Percentiles rank a stretch among this genome's conserved stretches.
Conservation (phyloP, 1,284 basidiomycete genomes). For the Boletus calvinii region DNA sequence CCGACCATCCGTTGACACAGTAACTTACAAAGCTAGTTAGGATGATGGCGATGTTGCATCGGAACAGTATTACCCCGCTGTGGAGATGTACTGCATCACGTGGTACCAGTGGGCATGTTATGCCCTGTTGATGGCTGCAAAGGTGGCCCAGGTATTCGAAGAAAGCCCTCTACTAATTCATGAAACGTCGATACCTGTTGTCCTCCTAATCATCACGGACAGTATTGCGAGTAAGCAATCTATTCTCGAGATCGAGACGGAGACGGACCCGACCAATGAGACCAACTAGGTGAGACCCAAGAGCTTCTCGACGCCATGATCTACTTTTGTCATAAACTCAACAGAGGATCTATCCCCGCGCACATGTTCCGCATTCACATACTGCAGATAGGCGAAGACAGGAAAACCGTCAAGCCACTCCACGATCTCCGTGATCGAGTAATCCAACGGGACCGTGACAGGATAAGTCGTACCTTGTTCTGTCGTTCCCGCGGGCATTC, state of each 20-base stretch:
- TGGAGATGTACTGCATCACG: too few relatives aligned
- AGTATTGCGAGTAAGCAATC: constrained; percentile 21
- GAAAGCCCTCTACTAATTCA: constrained; percentile 12
- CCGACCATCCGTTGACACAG: too few relatives aligned
- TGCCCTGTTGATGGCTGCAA: constrained; percentile 20
- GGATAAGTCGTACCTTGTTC: constrained; percentile 7
- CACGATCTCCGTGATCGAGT: constrained; percentile 27
- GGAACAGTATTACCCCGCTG: too few relatives aligned
- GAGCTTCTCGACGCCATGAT: constrained; percentile 17
- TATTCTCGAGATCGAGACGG: too few relatives aligned
- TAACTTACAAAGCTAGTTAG: too few relatives aligned
- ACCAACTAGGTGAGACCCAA: constrained; percentile 17
- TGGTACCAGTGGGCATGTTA: too few relatives aligned
- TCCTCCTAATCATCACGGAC: constrained; percentile 28
- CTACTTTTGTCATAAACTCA: constrained; percentile 13
- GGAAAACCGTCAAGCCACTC: constrained; percentile 26
- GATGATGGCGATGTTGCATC: too few relatives aligned
- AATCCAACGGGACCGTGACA: constrained; percentile 17
- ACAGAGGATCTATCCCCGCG: constrained; percentile 8
- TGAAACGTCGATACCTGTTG: constrained; percentile 13
- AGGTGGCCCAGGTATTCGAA: constrained; percentile 22
- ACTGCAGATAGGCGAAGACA: constrained; percentile 28
- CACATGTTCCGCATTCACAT: constrained; percentile 30
- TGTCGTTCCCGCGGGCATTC: not conserved
- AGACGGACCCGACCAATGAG: not conserved